Base-by-base conservation (phyloP, 2,329 filamentous ascomycete species). In the Fusarium kyushuense region DNA sequence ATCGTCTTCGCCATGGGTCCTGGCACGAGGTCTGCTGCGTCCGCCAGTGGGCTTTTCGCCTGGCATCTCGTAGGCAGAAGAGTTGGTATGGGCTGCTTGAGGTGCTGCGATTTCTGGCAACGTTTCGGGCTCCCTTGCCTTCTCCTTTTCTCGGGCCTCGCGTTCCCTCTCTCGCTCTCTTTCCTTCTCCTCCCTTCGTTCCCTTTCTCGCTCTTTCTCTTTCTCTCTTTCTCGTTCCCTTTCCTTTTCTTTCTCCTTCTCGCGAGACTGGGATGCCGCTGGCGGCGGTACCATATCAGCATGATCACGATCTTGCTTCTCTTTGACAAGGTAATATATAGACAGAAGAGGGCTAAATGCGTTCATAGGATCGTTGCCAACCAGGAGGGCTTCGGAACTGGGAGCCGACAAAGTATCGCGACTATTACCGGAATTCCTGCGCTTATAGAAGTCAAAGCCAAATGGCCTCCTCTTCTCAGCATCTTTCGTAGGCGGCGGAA, bases 1-100 rank as follows among this genome's bases (percentile, higher is more conserved):
- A 59, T 99, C 96, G 66, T 98, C 95, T 78, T 98, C 96, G 17
- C 95, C 96, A 75, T 98, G 95, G 1, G 96, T 98, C 69, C 96
- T 87, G 35, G 96, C 94, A 48, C 96, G 87, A 10, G 94, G 93
- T 49, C 96, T 87, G 33, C 92, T 90, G 62, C 95, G 86, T 43
- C 93, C 92, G 42, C 94, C 93, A 1, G 92, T 96, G 13, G 92
- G 90, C 75, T 90, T 94, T 79, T 97, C 94, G 19, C 94, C 94
- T 0, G 93, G 89, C 86, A 97, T 91, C 77, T 97, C 94, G 75
- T 96, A 97, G 3, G 92, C 82, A 4, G 89, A 87, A 25, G 91
- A 84, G 73, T 98, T 98, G 17, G 94, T 98, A 78, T 97, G 90
- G 12, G 94, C 96, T 58, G 92, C 92, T 72, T 93, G 91, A 5